Percentiles rank a stretch among this genome's conserved stretches.
These are phyloP conservation scores for Phialocephala subalpina DNA, from an alignment of 2,329 filamentous ascomycete species.

Conservation along the genomic window DNA sequence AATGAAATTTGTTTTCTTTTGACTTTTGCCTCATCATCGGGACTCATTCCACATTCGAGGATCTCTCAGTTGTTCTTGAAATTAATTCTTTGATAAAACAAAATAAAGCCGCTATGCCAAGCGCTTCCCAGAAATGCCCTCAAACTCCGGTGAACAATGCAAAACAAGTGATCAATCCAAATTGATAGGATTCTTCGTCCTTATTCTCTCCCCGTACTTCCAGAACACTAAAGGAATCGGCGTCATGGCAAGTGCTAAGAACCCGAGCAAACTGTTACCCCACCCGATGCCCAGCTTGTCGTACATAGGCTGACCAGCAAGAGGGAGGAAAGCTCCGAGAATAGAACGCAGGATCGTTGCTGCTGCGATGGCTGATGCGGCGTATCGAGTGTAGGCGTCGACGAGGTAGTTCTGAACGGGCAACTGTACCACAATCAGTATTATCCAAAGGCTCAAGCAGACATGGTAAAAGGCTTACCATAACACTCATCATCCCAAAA, in stretches of 20 bases:
- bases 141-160: no score
- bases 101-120: no score
- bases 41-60: no score
- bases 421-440: slow-evolving; percentile 10
- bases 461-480: slow-evolving; percentile 6
- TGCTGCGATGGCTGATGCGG: slow-evolving; percentile 20
- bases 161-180: slow-evolving; percentile 14
- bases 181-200: slow-evolving; percentile 17
- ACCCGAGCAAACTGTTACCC: slow-evolving; percentile 56
- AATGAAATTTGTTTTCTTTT: no score
- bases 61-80: no score
- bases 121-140: no score
- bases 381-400: slow-evolving; percentile 20
- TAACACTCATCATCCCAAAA: slow-evolving; percentile 18
- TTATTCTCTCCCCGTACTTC: slow-evolving; percentile 25
- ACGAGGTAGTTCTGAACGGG: slow-evolving; percentile 20
- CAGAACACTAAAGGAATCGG: slow-evolving; percentile 22
- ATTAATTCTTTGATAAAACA: no score
- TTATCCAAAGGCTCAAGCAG: neutral
- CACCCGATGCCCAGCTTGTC: slow-evolving; percentile 49
- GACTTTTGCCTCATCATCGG: no score
- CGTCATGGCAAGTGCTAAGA: slow-evolving; percentile 50
- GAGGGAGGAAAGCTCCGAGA: slow-evolving; percentile 16
- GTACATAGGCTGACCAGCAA: slow-evolving; percentile 46
- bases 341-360: slow-evolving; percentile 18